These are phyloP conservation scores for Hydnomerulius pinastri DNA, from an alignment of 768 basidiomycete species.

Conservation along the genomic window DNA sequence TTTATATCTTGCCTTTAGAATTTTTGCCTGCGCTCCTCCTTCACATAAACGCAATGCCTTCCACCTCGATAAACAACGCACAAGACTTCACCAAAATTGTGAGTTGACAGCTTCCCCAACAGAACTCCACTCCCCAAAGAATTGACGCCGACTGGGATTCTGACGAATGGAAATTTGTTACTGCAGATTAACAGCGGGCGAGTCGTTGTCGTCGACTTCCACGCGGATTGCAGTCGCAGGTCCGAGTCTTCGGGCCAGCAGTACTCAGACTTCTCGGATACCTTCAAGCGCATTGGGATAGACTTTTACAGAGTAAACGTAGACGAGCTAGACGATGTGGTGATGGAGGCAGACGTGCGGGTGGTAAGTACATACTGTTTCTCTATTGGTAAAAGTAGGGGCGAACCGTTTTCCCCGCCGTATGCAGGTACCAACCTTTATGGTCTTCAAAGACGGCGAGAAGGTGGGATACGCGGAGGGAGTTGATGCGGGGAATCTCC, in stretches of 20 bases:
- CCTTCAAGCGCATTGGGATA: conserved; percentile 35
- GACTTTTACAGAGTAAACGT: conserved; percentile 77
- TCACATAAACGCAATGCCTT: conserved; percentile 18
- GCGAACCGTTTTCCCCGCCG: not conserved
- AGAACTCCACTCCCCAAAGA: not conserved
- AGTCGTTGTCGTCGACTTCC: conserved; percentile 24
- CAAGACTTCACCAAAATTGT: conserved; percentile 22
- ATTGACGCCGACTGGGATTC: not conserved
- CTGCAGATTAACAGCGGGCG: conserved; percentile 28
- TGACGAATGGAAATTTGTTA: conserved; percentile 3
- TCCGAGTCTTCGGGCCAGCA: conserved; percentile 9
- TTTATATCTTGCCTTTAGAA: not conserved
- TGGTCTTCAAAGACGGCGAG: conserved; percentile 34
- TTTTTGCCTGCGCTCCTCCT: too few relatives aligned
- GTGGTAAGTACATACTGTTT: conserved; percentile 45
- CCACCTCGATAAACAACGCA: conserved; percentile 16
- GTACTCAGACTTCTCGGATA: conserved; percentile 20
- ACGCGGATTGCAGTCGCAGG: conserved; percentile 14
- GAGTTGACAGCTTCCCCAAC: not conserved
- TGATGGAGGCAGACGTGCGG: conserved; percentile 59
- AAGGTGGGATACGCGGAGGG: conserved; percentile 26
- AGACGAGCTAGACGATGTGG: conserved; percentile 55
- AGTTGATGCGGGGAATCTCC: conserved; percentile 26
- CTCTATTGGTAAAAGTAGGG: not conserved
- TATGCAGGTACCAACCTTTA: conserved; percentile 25